phyloP scores from a whole-genome alignment of 768 basidiomycete genomes.

The Polyporus arcularius region DNA sequence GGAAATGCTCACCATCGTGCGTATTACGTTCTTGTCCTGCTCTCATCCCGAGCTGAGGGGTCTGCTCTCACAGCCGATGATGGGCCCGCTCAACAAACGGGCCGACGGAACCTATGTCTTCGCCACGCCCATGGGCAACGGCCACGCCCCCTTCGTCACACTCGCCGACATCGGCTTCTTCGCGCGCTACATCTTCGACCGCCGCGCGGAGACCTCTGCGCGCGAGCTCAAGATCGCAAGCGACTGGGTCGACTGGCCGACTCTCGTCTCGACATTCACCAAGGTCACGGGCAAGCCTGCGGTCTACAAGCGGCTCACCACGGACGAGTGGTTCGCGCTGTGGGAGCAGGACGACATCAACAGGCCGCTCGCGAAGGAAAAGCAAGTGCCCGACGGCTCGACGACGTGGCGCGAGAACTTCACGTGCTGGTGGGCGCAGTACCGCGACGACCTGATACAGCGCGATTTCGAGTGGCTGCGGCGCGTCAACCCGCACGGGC shows the following conservation, averaged over 20 bases:
- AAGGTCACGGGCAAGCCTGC: conserved; percentile 31
- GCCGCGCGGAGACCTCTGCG: conserved; percentile 26
- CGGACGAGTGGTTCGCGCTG: conserved; percentile 22
- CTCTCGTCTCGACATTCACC: conserved; percentile 30
- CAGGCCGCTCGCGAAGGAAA: conserved; percentile 24
- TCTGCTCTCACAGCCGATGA: conserved; percentile 4
- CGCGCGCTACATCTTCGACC: conserved; percentile 32
- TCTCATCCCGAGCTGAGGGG: not conserved
- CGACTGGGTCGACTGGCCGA: conserved; percentile 27
- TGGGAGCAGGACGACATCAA: conserved; percentile 18
- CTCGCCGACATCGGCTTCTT: conserved; percentile 33
- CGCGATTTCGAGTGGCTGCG: conserved; percentile 46
- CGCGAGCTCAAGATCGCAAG: conserved; percentile 29
- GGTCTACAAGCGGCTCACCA: conserved; percentile 14
- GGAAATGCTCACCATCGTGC: conserved; percentile 19
- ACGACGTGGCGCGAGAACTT: conserved; percentile 39
- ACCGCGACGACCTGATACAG: conserved; percentile 42
- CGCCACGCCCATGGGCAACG: conserved; percentile 27
- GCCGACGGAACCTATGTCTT: conserved; percentile 34
- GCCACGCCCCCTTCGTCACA: conserved; percentile 31
- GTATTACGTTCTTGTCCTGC: not conserved
- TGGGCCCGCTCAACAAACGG: conserved; percentile 26
- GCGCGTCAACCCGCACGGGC: conserved; percentile 36
- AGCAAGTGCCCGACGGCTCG: conserved; percentile 15
- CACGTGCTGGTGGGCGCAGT: conserved; percentile 42